phyloP scores from a whole-genome alignment of 352 stramenopile species.

The Phytophthora rubi region DNA sequence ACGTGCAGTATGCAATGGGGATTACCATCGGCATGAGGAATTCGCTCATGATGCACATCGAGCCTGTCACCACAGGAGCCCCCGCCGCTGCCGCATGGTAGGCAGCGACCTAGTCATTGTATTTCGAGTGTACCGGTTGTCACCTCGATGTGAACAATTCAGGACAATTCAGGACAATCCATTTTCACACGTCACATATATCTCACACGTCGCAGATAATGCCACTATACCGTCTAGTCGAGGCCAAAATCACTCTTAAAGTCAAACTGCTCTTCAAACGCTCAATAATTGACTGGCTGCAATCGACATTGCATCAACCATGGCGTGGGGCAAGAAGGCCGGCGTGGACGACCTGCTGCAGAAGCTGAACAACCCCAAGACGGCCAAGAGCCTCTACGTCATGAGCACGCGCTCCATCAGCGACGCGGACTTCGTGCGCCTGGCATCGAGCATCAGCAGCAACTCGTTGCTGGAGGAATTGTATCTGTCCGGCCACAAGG shows the following conservation, averaged over 20 bases:
- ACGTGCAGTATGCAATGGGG: conserved; percentile 40
- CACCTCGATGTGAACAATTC: not conserved
- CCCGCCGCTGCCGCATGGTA: conserved; percentile 18
- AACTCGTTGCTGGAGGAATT: conserved; percentile 77
- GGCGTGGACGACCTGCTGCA: conserved; percentile 80
- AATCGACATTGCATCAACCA: conserved; percentile 36
- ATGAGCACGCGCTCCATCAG: conserved; percentile 73
- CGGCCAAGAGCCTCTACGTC: conserved; percentile 72
- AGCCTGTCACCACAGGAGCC: conserved; percentile 14
- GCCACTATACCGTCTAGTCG: conserved; percentile 8
- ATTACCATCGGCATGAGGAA: conserved; percentile 55
- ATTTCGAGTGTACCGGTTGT: conserved; percentile 2
- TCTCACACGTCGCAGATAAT: conserved; percentile 15
- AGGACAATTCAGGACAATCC: not conserved
- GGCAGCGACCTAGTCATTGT: not conserved
- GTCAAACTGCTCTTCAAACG: conserved; percentile 8
- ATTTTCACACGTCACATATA: conserved; percentile 24
- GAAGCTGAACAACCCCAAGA: conserved; percentile 66
- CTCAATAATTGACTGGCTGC: conserved; percentile 27
- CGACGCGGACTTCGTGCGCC: conserved; percentile 53
- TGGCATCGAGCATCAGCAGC: conserved; percentile 58
- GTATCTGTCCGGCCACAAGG: conserved; percentile 77
- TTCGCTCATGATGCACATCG: conserved; percentile 36
- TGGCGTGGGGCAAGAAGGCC: conserved; percentile 77
- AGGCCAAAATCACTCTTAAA: not conserved